phyloP scores from a whole-genome alignment of 1,284 basidiomycete genomes.

The Golubevia pallescens region DNA sequence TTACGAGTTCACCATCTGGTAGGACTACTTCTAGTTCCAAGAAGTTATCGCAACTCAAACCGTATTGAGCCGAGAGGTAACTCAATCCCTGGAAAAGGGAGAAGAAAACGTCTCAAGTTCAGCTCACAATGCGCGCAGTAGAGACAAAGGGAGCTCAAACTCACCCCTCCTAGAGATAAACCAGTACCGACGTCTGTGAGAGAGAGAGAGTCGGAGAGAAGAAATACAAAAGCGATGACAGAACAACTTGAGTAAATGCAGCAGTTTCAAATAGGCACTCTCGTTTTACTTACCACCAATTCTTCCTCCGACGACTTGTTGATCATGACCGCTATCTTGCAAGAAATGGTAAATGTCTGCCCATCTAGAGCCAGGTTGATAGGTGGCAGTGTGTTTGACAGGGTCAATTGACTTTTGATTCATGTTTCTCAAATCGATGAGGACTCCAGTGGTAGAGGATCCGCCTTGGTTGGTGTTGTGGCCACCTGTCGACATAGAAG shows the following conservation, averaged over 20 bases:
- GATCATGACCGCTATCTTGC: no score
- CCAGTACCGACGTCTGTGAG: slow-evolving; percentile 33
- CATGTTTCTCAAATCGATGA: slow-evolving; percentile 1
- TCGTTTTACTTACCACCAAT: slow-evolving; percentile 4
- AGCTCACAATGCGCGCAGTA: no score
- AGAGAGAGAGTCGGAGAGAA: not conserved
- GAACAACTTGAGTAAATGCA: no score
- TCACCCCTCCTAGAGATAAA: slow-evolving; percentile 29
- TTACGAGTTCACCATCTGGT: not conserved
- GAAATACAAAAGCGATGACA: no score
- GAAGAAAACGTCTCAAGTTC: no score
- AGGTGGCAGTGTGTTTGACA: not conserved
- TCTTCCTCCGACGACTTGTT: slow-evolving; percentile 18
- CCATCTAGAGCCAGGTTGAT: slow-evolving; percentile 20
- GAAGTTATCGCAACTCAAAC: slow-evolving; percentile 4
- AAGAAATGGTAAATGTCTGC: slow-evolving; percentile 19
- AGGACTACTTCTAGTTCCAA: slow-evolving; percentile 4
- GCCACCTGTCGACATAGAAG: no score
- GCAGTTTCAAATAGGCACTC: no score
- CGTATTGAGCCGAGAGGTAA: slow-evolving; percentile 5
- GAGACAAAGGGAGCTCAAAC: slow-evolving; percentile 19
- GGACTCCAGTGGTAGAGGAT: not conserved
- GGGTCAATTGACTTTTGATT: not conserved
- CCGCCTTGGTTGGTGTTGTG: not conserved
- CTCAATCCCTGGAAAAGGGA: not conserved